Base-by-base conservation (phyloP, 306 rosid genomes). In the Corylus americana region DNA sequence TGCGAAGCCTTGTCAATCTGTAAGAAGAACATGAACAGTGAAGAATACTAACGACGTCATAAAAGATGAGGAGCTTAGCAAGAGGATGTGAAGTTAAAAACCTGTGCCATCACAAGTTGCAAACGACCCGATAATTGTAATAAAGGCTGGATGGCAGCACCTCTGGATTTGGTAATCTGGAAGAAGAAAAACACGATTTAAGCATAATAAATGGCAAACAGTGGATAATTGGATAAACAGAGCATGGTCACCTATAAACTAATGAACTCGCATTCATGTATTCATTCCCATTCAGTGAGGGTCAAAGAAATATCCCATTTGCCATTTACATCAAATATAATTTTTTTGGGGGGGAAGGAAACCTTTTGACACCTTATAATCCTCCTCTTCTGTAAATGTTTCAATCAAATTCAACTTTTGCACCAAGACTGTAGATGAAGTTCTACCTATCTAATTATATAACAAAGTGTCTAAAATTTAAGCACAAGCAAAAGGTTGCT, bases 61-160 rank as follows among this genome's bases (percentile, higher is more conserved):
- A 68, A 50, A 45, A 55, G 54, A 37, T 39, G 18, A 71, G 70
- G 71, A n/a, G 31, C 25, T 62, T 63, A 16, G 70, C 14, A 78
- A 57, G 47, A 59, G 78, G 71, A 71, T 71, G 75, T 27, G 66
- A 76, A 55, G 58, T 59, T 55, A 37, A 57, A 76, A 74, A 95
- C 98, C 97, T 93, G 97, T 79, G 97, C 86, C 80, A 86, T 84
- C 81, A 91, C 81, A 76, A 95, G 89, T 83, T 93, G 96, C 83
- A 95, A 85, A 39, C 98, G 96, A 66, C 98, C 98, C 2, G 94
- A 95, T 75, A 93, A 74, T 73, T 86, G 98, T 76, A 95, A 80
- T 71, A 95, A 84, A 74, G 92, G 81, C 77, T 90, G 91, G 77
- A 90, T 75, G 35, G 91, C 80, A 49, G 85, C 71, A 79, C 85